A percentile compares a stretch with the other conserved stretches of the same genome.
phyloP scores from a whole-genome alignment of 352 stramenopile genomes.

The Phytopythium cucurbitacearum region DNA sequence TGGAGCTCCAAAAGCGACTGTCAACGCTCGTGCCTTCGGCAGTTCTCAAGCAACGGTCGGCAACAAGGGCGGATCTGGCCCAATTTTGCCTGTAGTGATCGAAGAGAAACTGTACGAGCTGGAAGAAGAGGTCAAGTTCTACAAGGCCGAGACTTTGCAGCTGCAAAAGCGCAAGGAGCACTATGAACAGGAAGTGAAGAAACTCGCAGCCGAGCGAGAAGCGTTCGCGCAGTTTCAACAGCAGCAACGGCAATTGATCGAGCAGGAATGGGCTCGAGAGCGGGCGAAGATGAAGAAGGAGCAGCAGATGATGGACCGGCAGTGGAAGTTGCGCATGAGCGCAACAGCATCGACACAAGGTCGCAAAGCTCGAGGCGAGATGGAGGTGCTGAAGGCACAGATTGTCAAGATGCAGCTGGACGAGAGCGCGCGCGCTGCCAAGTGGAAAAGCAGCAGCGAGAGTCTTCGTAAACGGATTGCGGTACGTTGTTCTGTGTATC shows the following conservation, averaged over 20 bases:
- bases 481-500: constrained; percentile 21
- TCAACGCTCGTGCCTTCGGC: neutral
- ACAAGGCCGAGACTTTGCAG: constrained; percentile 78
- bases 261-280: constrained; percentile 67
- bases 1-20: constrained; percentile 4
- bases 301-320: constrained; percentile 55
- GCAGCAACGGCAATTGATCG: constrained; percentile 47
- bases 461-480: constrained; percentile 58
- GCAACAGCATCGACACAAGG: constrained; percentile 44
- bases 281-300: constrained; percentile 75
- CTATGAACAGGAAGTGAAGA: constrained; percentile 59
- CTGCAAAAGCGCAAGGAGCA: constrained; percentile 69
- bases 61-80: neutral
- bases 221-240: constrained; percentile 46
- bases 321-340: constrained; percentile 69
- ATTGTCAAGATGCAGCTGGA: constrained; percentile 82
- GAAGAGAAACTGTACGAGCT: constrained; percentile 79
- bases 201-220: constrained; percentile 43
- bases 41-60: too few species aligned
- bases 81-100: constrained; percentile 56
- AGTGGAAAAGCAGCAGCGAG: constrained; percentile 67
- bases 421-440: constrained; percentile 40
- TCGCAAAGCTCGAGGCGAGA: constrained; percentile 59
- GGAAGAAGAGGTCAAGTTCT: constrained; percentile 84
- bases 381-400: constrained; percentile 76